Conservation (phyloP, 495 filamentous ascomycete species). For the Aspergillus diversus region DNA sequence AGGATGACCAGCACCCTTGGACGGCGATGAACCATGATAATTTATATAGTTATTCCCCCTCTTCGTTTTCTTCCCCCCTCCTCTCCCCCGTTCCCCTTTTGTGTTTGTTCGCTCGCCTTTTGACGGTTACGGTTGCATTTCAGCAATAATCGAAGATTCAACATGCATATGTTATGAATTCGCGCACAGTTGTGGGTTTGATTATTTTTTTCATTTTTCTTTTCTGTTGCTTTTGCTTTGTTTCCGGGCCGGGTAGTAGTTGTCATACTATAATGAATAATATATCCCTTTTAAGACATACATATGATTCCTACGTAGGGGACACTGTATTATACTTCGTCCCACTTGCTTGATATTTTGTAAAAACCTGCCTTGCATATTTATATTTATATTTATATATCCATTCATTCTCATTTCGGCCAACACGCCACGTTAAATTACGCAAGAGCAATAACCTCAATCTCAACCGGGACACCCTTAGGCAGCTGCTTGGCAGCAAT, state of each 20-base stretch:
- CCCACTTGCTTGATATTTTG: too few relatives aligned
- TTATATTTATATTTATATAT: constrained; percentile 1
- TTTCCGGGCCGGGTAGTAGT: background rate
- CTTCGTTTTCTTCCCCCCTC: constrained; percentile 22
- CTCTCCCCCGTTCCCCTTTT: constrained; percentile 20
- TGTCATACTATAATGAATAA: constrained; percentile 2
- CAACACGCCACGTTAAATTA: constrained; percentile 19
- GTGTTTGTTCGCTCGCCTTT: background rate
- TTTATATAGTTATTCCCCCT: background rate
- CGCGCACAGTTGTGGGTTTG: too few relatives aligned
- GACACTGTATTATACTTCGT: too few relatives aligned
- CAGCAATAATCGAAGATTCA: too few relatives aligned
- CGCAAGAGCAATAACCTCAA: constrained; percentile 78
- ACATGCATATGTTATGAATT: too few relatives aligned
- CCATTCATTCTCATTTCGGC: background rate
- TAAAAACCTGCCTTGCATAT: too few relatives aligned
- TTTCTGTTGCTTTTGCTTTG: constrained; percentile 9
- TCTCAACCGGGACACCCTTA: constrained; percentile 89
- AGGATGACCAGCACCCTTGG: constrained; percentile 63
- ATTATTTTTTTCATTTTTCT: constrained; percentile 8
- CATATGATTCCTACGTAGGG: too few relatives aligned
- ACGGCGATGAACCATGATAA: constrained; percentile 31
- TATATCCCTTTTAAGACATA: constrained; percentile 2
- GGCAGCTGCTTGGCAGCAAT: constrained; percentile 89
- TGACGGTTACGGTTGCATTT: too few relatives aligned